Evolutionary conservation across 2,329 filamentous ascomycete genomes (phyloP).

Genomic region (Fusarium xyrophilum): DNA sequence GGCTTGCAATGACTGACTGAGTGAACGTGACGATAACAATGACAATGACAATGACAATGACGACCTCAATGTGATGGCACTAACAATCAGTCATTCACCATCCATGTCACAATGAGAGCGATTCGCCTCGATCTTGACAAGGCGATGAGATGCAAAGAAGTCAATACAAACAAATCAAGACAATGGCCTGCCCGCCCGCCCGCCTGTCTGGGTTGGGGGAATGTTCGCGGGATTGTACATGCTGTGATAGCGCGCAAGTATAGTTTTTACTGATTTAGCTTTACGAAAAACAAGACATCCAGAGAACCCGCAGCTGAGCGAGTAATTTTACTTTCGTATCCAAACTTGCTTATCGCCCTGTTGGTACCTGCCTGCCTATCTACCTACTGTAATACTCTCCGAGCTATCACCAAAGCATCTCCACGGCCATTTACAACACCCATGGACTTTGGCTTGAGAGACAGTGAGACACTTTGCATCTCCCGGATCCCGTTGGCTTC

Average conservation of each 20-base stretch:
- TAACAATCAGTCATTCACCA: constrained; percentile 7
- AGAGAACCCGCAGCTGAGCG: not conserved
- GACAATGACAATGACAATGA: too few relatives aligned
- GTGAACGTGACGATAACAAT: not conserved
- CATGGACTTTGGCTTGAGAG: not conserved
- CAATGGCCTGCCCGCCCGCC: constrained; percentile 4
- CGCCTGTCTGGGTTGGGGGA: constrained; percentile 10
- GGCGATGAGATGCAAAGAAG: constrained; percentile 6
- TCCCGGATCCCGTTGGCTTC: constrained; percentile 32
- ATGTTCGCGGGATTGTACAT: constrained; percentile 16
- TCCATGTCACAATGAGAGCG: constrained; percentile 12
- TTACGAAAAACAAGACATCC: constrained; percentile 9
- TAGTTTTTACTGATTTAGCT: constrained; percentile 4
- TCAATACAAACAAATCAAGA: constrained; percentile 15
- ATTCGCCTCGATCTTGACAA: constrained; percentile 22
- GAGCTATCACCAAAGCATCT: constrained; percentile 10
- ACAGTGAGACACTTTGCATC: constrained; percentile 36
- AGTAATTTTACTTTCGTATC: constrained; percentile 23
- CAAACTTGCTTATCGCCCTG: constrained; percentile 13
- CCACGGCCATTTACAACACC: constrained; percentile 9
- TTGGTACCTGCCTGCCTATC: not conserved
- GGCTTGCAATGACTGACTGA: constrained; percentile 5
- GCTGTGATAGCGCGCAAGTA: not conserved
- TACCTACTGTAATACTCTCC: not conserved
- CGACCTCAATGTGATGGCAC: constrained; percentile 6